phyloP scores from a whole-genome alignment of 345 rosid genomes.

The Lepidium africanum region DNA sequence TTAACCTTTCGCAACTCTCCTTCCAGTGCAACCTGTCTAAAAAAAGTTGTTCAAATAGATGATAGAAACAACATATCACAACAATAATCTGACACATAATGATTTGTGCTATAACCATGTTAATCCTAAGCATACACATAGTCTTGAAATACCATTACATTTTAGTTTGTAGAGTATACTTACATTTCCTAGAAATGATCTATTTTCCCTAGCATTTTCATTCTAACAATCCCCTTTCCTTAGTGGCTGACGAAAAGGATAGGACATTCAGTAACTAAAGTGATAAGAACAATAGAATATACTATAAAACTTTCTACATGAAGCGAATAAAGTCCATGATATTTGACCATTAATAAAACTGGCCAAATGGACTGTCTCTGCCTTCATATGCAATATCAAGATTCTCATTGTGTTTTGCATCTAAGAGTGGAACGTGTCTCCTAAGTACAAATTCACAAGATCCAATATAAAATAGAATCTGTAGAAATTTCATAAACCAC shows the following conservation, averaged over 20 bases:
- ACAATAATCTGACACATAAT: neutral
- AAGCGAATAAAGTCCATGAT: neutral
- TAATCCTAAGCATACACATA: neutral
- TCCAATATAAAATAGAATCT: neutral
- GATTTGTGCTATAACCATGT: conserved; percentile 4
- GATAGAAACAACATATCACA: conserved; percentile 7
- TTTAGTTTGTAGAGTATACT: neutral
- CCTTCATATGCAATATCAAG: neutral
- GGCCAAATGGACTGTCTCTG: neutral
- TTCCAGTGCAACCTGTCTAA: conserved; percentile 97
- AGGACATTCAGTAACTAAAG: neutral
- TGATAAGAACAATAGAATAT: neutral
- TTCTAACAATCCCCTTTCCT: neutral
- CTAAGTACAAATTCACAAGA: neutral
- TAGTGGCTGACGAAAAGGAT: neutral
- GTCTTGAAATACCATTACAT: neutral
- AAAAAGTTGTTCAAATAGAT: conserved; percentile 52
- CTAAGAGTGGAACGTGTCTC: neutral
- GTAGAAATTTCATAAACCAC: neutral
- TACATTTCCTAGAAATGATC: neutral
- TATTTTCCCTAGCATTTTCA: neutral
- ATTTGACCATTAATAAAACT: neutral
- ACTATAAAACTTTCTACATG: neutral
- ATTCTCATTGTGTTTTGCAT: neutral
- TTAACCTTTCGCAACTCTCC: conserved; percentile 62